These are phyloP conservation scores for Solanum ossicruentum DNA, from an alignment of 257 asterid species.

Conservation along the genomic window DNA sequence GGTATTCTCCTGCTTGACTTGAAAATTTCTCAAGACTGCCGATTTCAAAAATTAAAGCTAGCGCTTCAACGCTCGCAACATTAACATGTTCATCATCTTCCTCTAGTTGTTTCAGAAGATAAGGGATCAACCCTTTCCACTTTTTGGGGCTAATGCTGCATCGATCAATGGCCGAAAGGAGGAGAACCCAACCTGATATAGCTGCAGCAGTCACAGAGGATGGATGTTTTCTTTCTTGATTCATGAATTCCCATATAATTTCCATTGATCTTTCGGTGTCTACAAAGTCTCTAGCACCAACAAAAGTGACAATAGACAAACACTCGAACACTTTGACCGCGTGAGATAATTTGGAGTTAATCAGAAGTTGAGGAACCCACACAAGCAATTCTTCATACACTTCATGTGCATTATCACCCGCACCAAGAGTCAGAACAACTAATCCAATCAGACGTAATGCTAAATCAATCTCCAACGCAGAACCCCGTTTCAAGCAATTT, in stretches of 20 bases:
- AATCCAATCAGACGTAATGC: not conserved
- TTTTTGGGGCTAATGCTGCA: not conserved
- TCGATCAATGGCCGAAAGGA: not conserved
- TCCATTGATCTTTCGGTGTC: not conserved
- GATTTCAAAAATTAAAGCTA: not conserved
- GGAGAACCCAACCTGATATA: not conserved
- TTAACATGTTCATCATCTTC: not conserved
- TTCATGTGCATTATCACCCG: not conserved
- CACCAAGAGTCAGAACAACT: not conserved
- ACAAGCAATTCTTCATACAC: not conserved
- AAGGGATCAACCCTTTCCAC: not conserved
- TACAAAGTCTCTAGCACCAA: not conserved
- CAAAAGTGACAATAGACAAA: not conserved
- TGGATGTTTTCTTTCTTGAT: not conserved
- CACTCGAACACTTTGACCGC: not conserved
- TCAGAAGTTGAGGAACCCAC: not conserved
- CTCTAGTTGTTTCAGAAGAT: not conserved
- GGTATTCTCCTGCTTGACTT: not conserved
- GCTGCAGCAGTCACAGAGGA: not conserved
- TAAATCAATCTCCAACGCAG: not conserved
- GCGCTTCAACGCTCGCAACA: not conserved
- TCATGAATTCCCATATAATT: not conserved
- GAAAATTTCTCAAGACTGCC: not conserved
- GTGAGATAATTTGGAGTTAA: not conserved
- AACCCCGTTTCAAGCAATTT: not conserved